Conservation (phyloP, 169 alveolate species). For the Eimeria maxima region DNA sequence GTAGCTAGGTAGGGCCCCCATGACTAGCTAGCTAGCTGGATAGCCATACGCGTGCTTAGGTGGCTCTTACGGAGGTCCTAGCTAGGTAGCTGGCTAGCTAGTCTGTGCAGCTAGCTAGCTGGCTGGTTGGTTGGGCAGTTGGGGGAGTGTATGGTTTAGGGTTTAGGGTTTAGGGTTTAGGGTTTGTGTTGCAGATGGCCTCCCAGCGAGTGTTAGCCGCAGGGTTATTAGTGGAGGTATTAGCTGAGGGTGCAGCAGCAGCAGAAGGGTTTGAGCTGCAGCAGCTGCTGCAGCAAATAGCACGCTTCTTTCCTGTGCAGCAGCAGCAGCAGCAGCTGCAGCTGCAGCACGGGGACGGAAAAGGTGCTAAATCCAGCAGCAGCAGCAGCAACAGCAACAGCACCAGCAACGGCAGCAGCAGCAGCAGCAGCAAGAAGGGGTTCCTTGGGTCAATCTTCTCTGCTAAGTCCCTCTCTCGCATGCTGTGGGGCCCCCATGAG, state of each 20-base stretch:
- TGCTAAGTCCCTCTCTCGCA: neutral
- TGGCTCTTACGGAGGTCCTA: no score
- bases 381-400: neutral
- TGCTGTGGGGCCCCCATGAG: neutral
- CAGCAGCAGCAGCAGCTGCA: constrained; percentile 9
- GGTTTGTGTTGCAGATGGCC: constrained; percentile 44
- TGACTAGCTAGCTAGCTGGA: no score
- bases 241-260: constrained; percentile 29
- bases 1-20: no score
- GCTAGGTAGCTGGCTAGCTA: neutral
- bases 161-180: neutral
- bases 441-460: neutral
- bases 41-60: neutral
- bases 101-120: neutral
- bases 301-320: constrained; percentile 2
- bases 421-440: neutral
- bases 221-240: constrained; percentile 14
- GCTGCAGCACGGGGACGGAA: neutral
- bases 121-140: neutral
- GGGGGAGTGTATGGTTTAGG: neutral
- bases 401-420: constrained; percentile 42
- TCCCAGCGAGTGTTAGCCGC: constrained; percentile 37
- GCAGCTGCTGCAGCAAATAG: constrained; percentile 45
- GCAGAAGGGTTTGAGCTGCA: neutral
- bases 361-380: neutral